phyloP scores from a whole-genome alignment of 306 rosid species.

The Gastrolobium bilobum region DNA sequence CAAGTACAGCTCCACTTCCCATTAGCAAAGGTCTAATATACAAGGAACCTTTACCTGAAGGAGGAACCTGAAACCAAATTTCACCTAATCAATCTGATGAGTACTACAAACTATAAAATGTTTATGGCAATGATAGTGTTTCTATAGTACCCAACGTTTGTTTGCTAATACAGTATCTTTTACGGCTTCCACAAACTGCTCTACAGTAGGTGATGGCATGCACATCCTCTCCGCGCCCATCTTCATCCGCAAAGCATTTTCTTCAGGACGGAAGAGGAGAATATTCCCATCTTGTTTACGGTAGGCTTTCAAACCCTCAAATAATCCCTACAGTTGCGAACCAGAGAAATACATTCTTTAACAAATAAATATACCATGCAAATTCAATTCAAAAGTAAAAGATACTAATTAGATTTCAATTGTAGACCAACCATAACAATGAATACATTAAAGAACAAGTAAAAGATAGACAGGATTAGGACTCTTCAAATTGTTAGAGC shows the following conservation, averaged over 20 bases:
- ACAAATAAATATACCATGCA: constrained; percentile 20
- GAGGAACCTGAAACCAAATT: constrained; percentile 80
- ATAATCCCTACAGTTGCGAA: constrained; percentile 75
- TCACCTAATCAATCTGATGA: constrained; percentile 31
- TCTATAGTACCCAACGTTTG: constrained; percentile 81
- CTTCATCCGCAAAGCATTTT: constrained; percentile 86
- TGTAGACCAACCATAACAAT: not conserved
- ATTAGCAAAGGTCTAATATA: constrained; percentile 94
- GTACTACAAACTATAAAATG: constrained; percentile 7
- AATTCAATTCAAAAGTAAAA: not conserved
- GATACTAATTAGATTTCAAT: constrained; percentile 7
- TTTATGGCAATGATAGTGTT: constrained; percentile 4
- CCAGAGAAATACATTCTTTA: constrained; percentile 33
- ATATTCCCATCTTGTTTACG: constrained; percentile 77
- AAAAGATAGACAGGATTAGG: too few species aligned
- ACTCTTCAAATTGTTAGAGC: not conserved
- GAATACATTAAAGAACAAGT: too few species aligned
- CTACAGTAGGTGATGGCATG: constrained; percentile 89
- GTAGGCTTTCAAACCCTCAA: constrained; percentile 97
- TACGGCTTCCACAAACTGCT: constrained; percentile 92
- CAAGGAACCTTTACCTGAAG: constrained; percentile 91
- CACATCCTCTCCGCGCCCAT: constrained; percentile 96
- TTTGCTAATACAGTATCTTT: constrained; percentile 90
- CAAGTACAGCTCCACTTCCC: constrained; percentile 98
- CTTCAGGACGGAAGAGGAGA: constrained; percentile 93